Conservation (phyloP, 2,329 filamentous ascomycete species). For the Aspergillus jensenii region DNA sequence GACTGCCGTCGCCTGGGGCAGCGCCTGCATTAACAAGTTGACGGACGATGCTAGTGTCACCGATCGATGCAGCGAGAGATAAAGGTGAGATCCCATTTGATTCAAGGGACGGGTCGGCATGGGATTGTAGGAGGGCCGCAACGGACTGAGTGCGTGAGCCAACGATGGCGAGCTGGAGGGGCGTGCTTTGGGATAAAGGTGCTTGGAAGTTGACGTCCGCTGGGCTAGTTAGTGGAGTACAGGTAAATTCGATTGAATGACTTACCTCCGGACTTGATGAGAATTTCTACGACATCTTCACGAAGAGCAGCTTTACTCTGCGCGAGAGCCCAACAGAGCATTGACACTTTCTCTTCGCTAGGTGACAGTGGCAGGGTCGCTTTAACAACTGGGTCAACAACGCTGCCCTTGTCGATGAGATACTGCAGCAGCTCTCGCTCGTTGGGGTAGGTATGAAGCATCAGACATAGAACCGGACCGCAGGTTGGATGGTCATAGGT, state of each 20-base stretch:
- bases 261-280: neutral
- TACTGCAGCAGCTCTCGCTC: constrained; percentile 7
- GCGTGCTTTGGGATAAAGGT: constrained; percentile 1
- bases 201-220: constrained; percentile 6
- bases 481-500: constrained; percentile 1
- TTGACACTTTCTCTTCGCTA: neutral
- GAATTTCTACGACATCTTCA: constrained; percentile 2
- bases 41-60: neutral
- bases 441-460: constrained; percentile 1
- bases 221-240: neutral
- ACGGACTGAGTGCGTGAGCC: neutral
- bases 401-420: constrained; percentile 2
- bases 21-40: constrained; percentile 4
- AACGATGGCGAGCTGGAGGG: constrained; percentile 9
- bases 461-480: constrained; percentile 2
- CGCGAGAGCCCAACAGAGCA: constrained; percentile 8
- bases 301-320: neutral
- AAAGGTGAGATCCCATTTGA: constrained; percentile 2
- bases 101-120: constrained; percentile 5
- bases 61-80: neutral
- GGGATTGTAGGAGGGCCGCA: neutral
- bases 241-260: neutral
- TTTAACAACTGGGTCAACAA: constrained; percentile 6
- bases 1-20: constrained; percentile 1
- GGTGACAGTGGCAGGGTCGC: neutral